A percentile compares a stretch with the other conserved stretches of the same genome.
Evolutionary conservation across 2,329 filamentous ascomycete species (phyloP).

Genomic region (Colletotrichum viniferum): DNA sequence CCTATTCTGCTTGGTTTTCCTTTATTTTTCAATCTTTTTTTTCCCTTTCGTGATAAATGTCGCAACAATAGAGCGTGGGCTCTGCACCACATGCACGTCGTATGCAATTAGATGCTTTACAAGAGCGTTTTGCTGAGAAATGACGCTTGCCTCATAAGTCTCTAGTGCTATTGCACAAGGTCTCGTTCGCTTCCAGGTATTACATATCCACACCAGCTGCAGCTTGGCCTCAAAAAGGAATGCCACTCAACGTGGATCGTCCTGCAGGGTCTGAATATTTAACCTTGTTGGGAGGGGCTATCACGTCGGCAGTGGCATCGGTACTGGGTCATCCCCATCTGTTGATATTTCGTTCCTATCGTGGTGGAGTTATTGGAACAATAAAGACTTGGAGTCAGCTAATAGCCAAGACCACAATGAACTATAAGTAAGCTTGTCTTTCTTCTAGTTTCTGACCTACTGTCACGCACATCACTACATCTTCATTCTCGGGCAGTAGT

Average conservation of each 20-base stretch:
- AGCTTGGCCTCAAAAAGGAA: not conserved
- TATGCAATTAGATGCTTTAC: too few species aligned
- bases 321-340: not conserved
- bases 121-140: too few species aligned
- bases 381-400: not conserved
- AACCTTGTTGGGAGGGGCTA: not conserved
- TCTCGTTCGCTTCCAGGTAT: not conserved
- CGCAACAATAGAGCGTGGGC: not conserved
- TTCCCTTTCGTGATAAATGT: not conserved
- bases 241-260: rapidly evolving
- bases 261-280: rapidly evolving
- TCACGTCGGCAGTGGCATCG: not conserved
- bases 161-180: rapidly evolving
- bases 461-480: rapidly evolving
- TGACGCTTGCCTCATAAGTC: not conserved
- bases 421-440: not conserved
- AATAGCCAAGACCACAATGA: rapidly evolving
- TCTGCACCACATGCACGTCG: too few species aligned
- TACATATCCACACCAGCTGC: not conserved
- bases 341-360: not conserved
- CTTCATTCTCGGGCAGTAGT: rapidly evolving
- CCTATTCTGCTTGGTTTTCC: rapidly evolving
- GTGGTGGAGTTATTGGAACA: not conserved
- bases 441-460: rapidly evolving
- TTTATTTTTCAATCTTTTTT: not conserved